Evolutionary conservation across 2,329 filamentous ascomycete species (phyloP).

Genomic region (Chrysoporthe cubensis): DNA sequence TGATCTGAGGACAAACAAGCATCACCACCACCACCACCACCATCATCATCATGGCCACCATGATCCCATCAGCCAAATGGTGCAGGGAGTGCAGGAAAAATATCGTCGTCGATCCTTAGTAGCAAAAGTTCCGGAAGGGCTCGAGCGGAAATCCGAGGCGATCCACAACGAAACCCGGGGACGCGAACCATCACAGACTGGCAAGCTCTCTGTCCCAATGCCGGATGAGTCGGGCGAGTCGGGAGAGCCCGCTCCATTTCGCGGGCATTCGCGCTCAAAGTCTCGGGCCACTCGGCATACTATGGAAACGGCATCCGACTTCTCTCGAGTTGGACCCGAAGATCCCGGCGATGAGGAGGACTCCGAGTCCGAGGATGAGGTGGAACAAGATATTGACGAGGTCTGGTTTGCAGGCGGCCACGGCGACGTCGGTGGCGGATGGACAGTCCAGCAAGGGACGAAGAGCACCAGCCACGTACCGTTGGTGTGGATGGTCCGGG

Average conservation of each 20-base stretch:
- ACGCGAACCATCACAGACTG: conserved; percentile 20
- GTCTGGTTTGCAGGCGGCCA: conserved; percentile 82
- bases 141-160: neutral
- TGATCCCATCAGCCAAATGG: conserved; percentile 28
- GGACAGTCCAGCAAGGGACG: conserved; percentile 59
- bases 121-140: neutral
- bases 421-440: conserved; percentile 78
- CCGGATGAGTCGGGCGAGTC: conserved; percentile 33
- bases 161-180: conserved; percentile 18
- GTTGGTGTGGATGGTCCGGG: conserved; percentile 68
- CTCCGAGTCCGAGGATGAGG: conserved; percentile 48
- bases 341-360: conserved; percentile 37
- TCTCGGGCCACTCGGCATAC: conserved; percentile 34
- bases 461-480: conserved; percentile 70
- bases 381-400: conserved; percentile 74
- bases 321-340: conserved; percentile 36
- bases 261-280: conserved; percentile 41
- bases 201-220: conserved; percentile 14
- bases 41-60: conserved; percentile 30
- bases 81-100: conserved; percentile 40
- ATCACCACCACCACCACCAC: conserved; percentile 31
- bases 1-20: conserved; percentile 28
- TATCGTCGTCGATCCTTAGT: conserved; percentile 36
- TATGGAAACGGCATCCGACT: conserved; percentile 37
- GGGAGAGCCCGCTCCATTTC: conserved; percentile 41